Conservation (phyloP, 306 rosid species). For the Notholithocarpus densiflorus region DNA sequence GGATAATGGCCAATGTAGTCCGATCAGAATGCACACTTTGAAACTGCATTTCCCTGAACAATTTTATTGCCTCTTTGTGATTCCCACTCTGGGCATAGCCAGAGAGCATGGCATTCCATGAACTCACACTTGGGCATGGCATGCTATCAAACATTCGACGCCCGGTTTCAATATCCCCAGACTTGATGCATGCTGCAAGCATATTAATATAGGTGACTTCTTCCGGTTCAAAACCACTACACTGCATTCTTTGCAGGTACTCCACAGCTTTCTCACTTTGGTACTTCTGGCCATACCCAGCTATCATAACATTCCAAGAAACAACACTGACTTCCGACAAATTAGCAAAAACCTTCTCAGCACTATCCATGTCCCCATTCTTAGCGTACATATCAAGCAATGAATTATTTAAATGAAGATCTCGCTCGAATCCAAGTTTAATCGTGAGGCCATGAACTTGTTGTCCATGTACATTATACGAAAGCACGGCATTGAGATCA, state of each 20-base stretch:
- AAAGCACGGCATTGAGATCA: constrained; percentile 22
- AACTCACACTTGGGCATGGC: constrained; percentile 52
- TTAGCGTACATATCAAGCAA: constrained; percentile 76
- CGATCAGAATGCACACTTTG: constrained; percentile 48
- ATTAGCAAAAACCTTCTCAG: constrained; percentile 51
- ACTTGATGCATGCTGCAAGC: constrained; percentile 63
- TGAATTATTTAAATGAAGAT: constrained; percentile 65
- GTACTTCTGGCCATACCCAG: constrained; percentile 58
- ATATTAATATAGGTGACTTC: constrained; percentile 67
- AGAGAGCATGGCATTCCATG: constrained; percentile 84
- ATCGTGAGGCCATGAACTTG: constrained; percentile 50
- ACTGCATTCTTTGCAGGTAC: constrained; percentile 46
- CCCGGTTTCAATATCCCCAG: constrained; percentile 54
- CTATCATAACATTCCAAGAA: constrained; percentile 79
- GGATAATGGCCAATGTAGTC: constrained; percentile 61
- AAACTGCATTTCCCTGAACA: constrained; percentile 72
- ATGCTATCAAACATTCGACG: constrained; percentile 66
- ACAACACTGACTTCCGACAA: constrained; percentile 43
- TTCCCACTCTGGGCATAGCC: constrained; percentile 53
- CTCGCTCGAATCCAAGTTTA: constrained; percentile 62
- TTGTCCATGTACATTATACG: constrained; percentile 36
- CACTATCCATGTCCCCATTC: constrained; percentile 53
- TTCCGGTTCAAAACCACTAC: constrained; percentile 54
- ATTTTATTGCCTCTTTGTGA: constrained; percentile 46
- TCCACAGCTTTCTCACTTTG: constrained; percentile 47